Conservation (phyloP, 31 red algal genomes). For the Bonnemaisonia californica region DNA sequence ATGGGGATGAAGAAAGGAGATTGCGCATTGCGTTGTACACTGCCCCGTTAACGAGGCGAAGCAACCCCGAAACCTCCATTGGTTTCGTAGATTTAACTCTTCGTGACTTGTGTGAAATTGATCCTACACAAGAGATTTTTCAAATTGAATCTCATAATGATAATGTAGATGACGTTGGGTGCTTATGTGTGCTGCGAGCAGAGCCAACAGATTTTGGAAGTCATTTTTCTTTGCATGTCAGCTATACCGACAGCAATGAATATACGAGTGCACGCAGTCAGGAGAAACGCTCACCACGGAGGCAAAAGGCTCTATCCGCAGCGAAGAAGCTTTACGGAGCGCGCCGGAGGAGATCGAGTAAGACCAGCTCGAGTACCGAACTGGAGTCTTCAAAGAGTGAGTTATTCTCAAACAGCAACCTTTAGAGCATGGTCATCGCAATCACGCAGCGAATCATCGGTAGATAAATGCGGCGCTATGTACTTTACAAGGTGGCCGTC, state of each 20-base stretch:
- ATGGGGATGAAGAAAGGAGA: constrained; percentile 60
- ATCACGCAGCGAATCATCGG: too few species aligned
- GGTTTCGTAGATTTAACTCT: constrained; percentile 46
- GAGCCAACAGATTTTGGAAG: constrained; percentile 69
- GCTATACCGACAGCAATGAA: constrained; percentile 31
- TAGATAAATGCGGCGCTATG: too few species aligned
- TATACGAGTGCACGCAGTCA: constrained; percentile 35
- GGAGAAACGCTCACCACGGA: not conserved
- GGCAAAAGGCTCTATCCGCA: not conserved
- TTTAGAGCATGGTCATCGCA: too few species aligned
- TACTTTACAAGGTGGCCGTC: too few species aligned
- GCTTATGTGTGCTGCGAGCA: constrained; percentile 42
- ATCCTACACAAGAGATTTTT: constrained; percentile 66
- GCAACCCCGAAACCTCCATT: constrained; percentile 15
- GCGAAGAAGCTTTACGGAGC: not conserved
- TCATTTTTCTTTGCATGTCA: constrained; percentile 58
- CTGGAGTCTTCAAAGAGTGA: not conserved
- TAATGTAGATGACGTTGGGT: constrained; percentile 39
- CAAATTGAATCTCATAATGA: constrained; percentile 32
- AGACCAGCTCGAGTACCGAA: not conserved
- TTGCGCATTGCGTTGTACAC: constrained; percentile 44
- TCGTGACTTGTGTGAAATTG: constrained; percentile 63
- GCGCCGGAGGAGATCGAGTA: not conserved
- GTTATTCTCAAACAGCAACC: not conserved
- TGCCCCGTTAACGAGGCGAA: constrained; percentile 23